A percentile compares a stretch with the other conserved stretches of the same genome.
Conservation (phyloP, 2,329 filamentous ascomycete species). For the Drechslerella stenobrocha region DNA sequence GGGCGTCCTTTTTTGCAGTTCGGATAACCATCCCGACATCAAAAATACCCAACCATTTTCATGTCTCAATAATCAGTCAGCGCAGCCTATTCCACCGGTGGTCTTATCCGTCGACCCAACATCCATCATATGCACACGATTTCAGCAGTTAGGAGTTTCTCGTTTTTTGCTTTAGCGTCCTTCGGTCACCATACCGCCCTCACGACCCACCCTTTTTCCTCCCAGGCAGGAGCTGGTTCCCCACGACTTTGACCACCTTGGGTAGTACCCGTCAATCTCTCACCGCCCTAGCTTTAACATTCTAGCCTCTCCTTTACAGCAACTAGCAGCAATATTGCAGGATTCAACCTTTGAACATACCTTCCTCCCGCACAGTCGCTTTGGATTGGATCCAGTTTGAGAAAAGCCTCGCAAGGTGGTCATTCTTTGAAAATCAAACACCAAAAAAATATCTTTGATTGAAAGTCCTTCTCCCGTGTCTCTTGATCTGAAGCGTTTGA, state of each 20-base stretch:
- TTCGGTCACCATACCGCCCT: conserved; percentile 49
- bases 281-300: conserved; percentile 37
- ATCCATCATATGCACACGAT: conserved; percentile 53
- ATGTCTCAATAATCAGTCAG: conserved; percentile 48
- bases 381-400: conserved; percentile 45
- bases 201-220: conserved; percentile 50
- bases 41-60: conserved; percentile 39
- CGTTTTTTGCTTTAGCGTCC: conserved; percentile 49
- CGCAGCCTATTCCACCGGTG: conserved; percentile 50
- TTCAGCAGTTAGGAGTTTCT: conserved; percentile 48
- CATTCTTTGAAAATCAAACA: conserved; percentile 18
- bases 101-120: conserved; percentile 55
- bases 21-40: conserved; percentile 36
- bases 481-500: conserved; percentile 49
- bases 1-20: conserved; percentile 44
- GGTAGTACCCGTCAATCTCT: conserved; percentile 37
- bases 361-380: conserved; percentile 37
- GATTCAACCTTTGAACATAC: not conserved
- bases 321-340: conserved; percentile 13
- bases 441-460: conserved; percentile 2
- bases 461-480: conserved; percentile 42
- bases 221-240: conserved; percentile 50
- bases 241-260: conserved; percentile 48
- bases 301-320: conserved; percentile 39
- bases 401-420: conserved; percentile 38